Evolutionary conservation across 2,329 filamentous ascomycete species (phyloP), one percentile per base, ranked within the genome.

Genomic region (Hymenoscyphus linearis): DNA sequence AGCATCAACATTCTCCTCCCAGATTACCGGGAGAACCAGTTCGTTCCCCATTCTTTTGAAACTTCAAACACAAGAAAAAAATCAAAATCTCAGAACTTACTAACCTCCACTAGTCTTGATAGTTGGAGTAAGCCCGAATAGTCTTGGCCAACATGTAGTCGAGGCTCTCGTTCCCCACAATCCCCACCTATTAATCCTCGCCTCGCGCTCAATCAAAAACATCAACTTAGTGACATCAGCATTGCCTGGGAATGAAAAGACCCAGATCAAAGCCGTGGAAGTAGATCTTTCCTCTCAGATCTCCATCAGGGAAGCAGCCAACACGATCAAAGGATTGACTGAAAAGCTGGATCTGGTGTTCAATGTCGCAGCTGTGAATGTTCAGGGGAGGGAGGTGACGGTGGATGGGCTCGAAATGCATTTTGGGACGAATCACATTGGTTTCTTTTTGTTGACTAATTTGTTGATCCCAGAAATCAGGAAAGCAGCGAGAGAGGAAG

Each of bases 351-450:
- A 79, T 50, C 71, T 78, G 5, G 60, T 79, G 6, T 72, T 79
- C 22, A 78, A 78, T 63, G 78, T 77, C 53, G 77, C 77, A 0
- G 71, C 66, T 0, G 69, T 79, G 60, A 76, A 71, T 16, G 63
- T 72, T 1, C 69, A 68, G 0, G 72, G 68, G 26, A 44, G 62
- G 1, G 59, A 64, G 27, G 27, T 69, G 10, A 75, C 73, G 0
- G 61, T 62, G 0, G 77, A 80, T 54, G 76, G 77, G 0, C 68
- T 74, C 37, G 78, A 73, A 44, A 60, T 60, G 34, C 68, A 70
- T 52, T 70, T 72, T 31, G 66, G 55, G 3, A 62, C 63, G 2
- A 72, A 72, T 37, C 66, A 71, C 52, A 55, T 72, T 10, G 67
- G 69, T 0, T 64, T 69, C 18, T 72, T 72, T 56, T 55, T 72